Percentiles rank a stretch among this genome's conserved stretches.
These are phyloP conservation scores for Termitomyces sp. DNA, from an alignment of 768 basidiomycete species.

Conservation along the genomic window DNA sequence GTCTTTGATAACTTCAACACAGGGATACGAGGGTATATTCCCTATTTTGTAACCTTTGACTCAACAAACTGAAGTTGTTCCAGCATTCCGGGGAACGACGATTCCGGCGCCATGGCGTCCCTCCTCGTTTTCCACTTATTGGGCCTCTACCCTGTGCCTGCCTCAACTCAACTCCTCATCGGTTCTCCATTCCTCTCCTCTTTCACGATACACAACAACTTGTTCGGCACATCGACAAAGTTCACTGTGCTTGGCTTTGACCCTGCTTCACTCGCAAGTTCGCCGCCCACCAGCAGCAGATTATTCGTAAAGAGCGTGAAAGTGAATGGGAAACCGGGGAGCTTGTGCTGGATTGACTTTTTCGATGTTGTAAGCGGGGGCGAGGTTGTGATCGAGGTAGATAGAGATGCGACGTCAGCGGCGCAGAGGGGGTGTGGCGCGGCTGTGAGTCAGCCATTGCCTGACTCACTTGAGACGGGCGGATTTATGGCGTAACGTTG, in stretches of 20 bases:
- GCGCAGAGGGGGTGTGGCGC: constrained; percentile 37
- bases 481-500: constrained; percentile 27
- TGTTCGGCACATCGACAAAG: constrained; percentile 37
- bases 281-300: constrained; percentile 38
- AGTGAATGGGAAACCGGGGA: constrained; percentile 37
- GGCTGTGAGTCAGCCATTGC: constrained; percentile 26
- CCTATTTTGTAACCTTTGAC: neutral
- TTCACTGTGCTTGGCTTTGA: constrained; percentile 46
- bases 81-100: constrained; percentile 52
- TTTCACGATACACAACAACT: constrained; percentile 39
- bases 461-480: constrained; percentile 40
- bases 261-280: constrained; percentile 28
- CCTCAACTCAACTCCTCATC: constrained; percentile 46
- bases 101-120: constrained; percentile 52
- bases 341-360: constrained; percentile 45
- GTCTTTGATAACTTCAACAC: constrained; percentile 47
- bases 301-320: constrained; percentile 44
- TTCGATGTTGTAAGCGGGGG: constrained; percentile 45
- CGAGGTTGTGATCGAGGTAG: constrained; percentile 43
- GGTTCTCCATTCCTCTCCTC: constrained; percentile 47
- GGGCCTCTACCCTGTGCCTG: constrained; percentile 48
- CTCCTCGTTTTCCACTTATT: constrained; percentile 49
- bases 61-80: neutral
- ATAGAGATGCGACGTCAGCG: constrained; percentile 35
- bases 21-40: constrained; percentile 40